phyloP scores from a whole-genome alignment of 73 alveolate genomes.

The Effrenium voratum region DNA sequence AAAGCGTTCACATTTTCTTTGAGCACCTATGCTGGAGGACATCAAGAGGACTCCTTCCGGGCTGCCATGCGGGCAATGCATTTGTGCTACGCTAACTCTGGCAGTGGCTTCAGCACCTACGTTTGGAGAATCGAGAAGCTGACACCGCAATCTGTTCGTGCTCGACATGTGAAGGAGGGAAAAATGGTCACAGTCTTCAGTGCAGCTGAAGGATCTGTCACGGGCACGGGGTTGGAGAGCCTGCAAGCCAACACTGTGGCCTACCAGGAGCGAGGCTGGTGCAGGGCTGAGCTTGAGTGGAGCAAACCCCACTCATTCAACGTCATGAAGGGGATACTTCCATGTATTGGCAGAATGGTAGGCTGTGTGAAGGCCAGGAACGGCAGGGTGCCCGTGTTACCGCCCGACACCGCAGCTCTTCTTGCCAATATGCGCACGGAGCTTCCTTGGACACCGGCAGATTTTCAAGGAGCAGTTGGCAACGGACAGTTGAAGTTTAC shows the following conservation, averaged over 20 bases:
- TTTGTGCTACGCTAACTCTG: neutral
- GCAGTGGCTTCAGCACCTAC: neutral
- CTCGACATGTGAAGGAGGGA: neutral
- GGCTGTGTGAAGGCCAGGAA: neutral
- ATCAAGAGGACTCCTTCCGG: neutral
- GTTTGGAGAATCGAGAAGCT: neutral
- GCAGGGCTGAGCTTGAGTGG: neutral
- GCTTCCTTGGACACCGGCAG: neutral
- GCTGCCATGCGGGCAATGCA: neutral
- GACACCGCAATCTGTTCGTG: neutral
- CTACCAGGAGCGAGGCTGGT: neutral
- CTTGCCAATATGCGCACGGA: neutral
- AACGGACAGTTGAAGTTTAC: neutral
- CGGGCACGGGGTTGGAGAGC: neutral
- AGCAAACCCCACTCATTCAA: neutral
- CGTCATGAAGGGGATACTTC: neutral
- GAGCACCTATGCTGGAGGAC: too few relatives aligned
- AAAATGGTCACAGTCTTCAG: neutral
- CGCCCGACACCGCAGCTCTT: neutral
- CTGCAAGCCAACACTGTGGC: neutral
- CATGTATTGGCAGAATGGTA: too few relatives aligned
- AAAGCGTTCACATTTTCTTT: too few relatives aligned
- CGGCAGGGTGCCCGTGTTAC: neutral
- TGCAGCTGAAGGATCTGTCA: neutral
- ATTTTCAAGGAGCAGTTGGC: neutral